Evolutionary conservation across 257 asterid species (phyloP), one percentile per base, ranked within the genome.

Genomic region (Knoxia roxburghii): DNA sequence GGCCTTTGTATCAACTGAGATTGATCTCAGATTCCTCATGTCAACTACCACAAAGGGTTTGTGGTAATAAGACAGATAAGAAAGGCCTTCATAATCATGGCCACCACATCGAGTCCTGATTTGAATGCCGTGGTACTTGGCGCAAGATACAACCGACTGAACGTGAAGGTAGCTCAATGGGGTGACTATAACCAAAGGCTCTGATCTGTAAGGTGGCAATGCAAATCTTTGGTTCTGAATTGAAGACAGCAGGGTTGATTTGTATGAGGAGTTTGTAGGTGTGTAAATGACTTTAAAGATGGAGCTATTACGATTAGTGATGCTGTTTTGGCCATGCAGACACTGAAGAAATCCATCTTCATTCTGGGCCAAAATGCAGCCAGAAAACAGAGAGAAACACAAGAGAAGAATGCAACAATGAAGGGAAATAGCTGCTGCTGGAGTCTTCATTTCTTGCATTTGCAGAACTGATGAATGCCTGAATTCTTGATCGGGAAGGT

Each of bases 11-110:
- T 83, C 72, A 1, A 83, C 29, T 0, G 40, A 24, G 2, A 83
- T 61, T 12, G 72, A 57, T 6, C 65, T 32, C 0, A 83, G 76
- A 48, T 78, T 76, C n/a, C 68, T 68, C 78, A 83, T 10, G 60
- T 83, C 85, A 17, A 83, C 21, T 2, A 55, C 11, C 14, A 55
- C 61, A 4, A 37, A 2, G 82, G 82, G 70, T 24, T 48, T 33
- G 60, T 24, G 37, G 13, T 40, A 62, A 29, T 62, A 41, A 4
- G 88, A 67, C 1, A 69, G 15, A 33, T 76, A 80, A 4, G 88
- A 80, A 24, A 83, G 82, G 18, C 85, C 87, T 58, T 80, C n/a
- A n/a, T n/a, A n/a, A n/a, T n/a, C n/a, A n/a, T n/a, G n/a, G n/a
- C n/a, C n/a, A n/a, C n/a, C n/a, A n/a, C n/a, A n/a, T n/a, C n/a